Evolutionary conservation across 176 grass and related monocot genomes (phyloP), one percentile per base, ranked within the genome.

Genomic region (Carex parvula): DNA sequence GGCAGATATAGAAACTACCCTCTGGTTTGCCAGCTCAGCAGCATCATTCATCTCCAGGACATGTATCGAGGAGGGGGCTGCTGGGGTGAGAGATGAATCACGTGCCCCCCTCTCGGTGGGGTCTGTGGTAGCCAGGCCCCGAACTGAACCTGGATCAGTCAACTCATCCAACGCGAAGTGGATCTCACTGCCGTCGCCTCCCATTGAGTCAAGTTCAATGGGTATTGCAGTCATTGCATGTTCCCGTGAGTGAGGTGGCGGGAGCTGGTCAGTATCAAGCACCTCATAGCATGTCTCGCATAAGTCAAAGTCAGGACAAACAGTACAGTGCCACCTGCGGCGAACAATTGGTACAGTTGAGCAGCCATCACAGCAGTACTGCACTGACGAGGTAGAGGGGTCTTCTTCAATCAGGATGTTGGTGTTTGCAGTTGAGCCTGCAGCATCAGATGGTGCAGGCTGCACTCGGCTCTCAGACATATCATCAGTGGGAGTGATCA

Each of bases 291-390:
- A 98, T 16, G 92, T 86, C 86, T 98, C 95, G 84, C 95, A 98
- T 44, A 98, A 75, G 84, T 98, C 95, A 75, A 98, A 98, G 79
- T 98, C 95, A 80, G 92, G 95, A 84, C 95, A 98, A 73, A 93
- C 83, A 80, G 85, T 95, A 80, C 95, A 98, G 85, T 98, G 95
- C 95, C 95, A 98, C 84, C 95, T 89, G 79, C 88, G 95, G 72
- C 95, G 74, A 80, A 93, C 91, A 89, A 98, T 98, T 46, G 95
- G 95, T 79, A 98, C 95, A 60, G 92, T 95, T 67, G 95, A 98
- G 83, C 95, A 98, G 85, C 95, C 95, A 90, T 98, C 95, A 83
- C 95, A 98, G 84, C 95, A 95, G 84, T 98, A 98, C 85, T 98
- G 95, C 69, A 98, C 95, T 84, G 95, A 93, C 12, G 95, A 91